Percentiles rank a stretch among this genome's conserved stretches.
Conservation (phyloP, 257 asterid species). For the Datura wrightii region DNA sequence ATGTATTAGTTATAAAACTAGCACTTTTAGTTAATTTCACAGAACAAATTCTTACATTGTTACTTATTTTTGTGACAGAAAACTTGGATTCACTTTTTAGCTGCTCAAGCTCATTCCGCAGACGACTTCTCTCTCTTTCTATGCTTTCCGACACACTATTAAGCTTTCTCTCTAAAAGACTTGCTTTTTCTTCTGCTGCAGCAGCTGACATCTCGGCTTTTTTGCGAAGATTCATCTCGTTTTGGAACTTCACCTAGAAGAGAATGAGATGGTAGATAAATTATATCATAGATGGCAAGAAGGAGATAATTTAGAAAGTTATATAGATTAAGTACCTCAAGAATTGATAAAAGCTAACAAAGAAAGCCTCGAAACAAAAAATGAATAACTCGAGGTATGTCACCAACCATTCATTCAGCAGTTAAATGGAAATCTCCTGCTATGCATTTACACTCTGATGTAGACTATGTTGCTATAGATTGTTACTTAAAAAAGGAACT, state of each 20-base stretch:
- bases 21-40: neutral
- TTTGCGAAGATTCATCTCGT: conserved; percentile 74
- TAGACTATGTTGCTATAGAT: neutral
- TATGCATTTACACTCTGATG: neutral
- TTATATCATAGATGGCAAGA: conserved; percentile 27
- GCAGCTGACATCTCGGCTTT: conserved; percentile 80
- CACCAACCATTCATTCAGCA: conserved; percentile 2
- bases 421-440: conserved; percentile 8
- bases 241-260: conserved; percentile 71
- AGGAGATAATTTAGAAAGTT: neutral
- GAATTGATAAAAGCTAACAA: conserved; percentile 20
- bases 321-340: conserved; percentile 4
- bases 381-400: conserved; percentile 5
- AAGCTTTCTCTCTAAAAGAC: conserved; percentile 67
- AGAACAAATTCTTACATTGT: conserved; percentile 61
- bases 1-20: neutral
- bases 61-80: conserved; percentile 72
- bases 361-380: neutral
- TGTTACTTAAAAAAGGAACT: conserved; percentile 9
- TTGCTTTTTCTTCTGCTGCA: conserved; percentile 81
- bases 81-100: conserved; percentile 84
- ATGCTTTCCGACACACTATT: conserved; percentile 64
- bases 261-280: conserved; percentile 26
- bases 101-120: conserved; percentile 78
- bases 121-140: conserved; percentile 70